Evolutionary conservation across 2,329 filamentous ascomycete species (phyloP).

Genomic region (Trichothecium roseum): DNA sequence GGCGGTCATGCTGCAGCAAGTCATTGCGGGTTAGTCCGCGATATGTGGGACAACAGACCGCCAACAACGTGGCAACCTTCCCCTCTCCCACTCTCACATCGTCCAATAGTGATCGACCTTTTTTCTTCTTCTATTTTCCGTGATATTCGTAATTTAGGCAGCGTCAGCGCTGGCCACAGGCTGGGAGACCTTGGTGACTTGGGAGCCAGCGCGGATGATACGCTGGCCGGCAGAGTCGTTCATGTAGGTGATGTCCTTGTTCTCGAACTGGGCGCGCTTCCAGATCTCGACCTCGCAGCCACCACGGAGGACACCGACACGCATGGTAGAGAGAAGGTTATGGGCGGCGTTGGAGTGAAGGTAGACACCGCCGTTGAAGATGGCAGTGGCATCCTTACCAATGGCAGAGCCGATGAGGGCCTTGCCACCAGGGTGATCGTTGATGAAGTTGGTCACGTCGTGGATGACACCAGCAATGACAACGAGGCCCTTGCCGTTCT

Average conservation of each 20-base stretch:
- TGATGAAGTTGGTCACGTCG: slow-evolving; percentile 75
- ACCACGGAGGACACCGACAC: slow-evolving; percentile 75
- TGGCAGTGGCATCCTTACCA: slow-evolving; percentile 80
- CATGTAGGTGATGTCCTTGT: slow-evolving; percentile 70
- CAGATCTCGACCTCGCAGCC: slow-evolving; percentile 88
- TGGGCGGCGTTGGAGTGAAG: slow-evolving; percentile 83
- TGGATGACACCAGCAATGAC: slow-evolving; percentile 78
- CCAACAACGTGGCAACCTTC: too few relatives aligned
- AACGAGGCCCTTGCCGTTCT: slow-evolving; percentile 65
- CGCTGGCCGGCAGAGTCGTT: slow-evolving; percentile 73
- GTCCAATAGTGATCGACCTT: neutral
- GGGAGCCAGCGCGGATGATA: slow-evolving; percentile 75
- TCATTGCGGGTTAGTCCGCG: too few relatives aligned
- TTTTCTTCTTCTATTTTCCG: neutral
- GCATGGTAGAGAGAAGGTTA: slow-evolving; percentile 81
- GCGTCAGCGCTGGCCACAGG: slow-evolving; percentile 77
- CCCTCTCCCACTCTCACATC: too few relatives aligned
- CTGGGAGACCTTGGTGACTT: slow-evolving; percentile 73
- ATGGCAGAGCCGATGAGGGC: slow-evolving; percentile 74
- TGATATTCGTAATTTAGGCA: slow-evolving; percentile 38
- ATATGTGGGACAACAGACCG: too few relatives aligned
- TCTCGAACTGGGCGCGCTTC: slow-evolving; percentile 77
- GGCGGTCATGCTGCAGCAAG: too few relatives aligned
- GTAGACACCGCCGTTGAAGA: slow-evolving; percentile 89
- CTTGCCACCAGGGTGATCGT: slow-evolving; percentile 83